Evolutionary conservation across 805 yeast species (phyloP), one percentile per base, ranked within the genome.

Genomic region (Saccharomyces eubayanus): DNA sequence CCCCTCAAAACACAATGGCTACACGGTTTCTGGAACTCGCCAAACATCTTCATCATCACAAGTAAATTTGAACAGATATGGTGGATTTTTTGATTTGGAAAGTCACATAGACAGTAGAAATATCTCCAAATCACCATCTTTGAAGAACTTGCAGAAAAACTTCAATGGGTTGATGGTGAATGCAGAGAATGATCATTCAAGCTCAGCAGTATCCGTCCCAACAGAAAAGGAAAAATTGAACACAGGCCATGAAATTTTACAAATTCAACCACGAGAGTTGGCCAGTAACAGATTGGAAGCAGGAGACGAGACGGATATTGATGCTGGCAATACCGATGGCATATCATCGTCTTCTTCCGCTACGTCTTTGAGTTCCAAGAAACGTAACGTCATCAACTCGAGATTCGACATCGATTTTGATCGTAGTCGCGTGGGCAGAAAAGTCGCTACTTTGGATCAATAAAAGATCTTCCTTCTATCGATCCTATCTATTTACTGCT

Each of bases 371-470:
- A 53, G 58, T 14, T 53, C 65, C 1, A 56, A 51, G 46, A 63
- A 53, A 40, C 54, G 53, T 43, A 67, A 66, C 47, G 69, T 64
- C 11, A 57, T 62, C 20, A 57, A 62, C 47, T 63, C 67, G 2
- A 64, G 62, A 30, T 73, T 72, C 46, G 74, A 72, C 50, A 71
- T 71, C 20, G 66, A 71, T 56, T 73, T 73, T 52, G 76, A 73
- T 51, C 70, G 77, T 54, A 70, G 73, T 4, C 59, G 61, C 24
- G 74, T 73, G n/a, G 77, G 77, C 3, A 71, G 69, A 57, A 73
- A 71, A 50, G 69, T 73, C 9, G 52, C 58, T 10, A 60, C 68
- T 2, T 56, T 55, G 40, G 62, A 61, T 16, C 43, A 36, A 16
- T 36, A 36, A 16, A 12, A 16, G 2, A 5, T 16, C 20, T 4